A percentile compares a stretch with the other conserved stretches of the same genome.
phyloP scores from a whole-genome alignment of 352 stramenopile genomes.

The Phytophthora melonis region DNA sequence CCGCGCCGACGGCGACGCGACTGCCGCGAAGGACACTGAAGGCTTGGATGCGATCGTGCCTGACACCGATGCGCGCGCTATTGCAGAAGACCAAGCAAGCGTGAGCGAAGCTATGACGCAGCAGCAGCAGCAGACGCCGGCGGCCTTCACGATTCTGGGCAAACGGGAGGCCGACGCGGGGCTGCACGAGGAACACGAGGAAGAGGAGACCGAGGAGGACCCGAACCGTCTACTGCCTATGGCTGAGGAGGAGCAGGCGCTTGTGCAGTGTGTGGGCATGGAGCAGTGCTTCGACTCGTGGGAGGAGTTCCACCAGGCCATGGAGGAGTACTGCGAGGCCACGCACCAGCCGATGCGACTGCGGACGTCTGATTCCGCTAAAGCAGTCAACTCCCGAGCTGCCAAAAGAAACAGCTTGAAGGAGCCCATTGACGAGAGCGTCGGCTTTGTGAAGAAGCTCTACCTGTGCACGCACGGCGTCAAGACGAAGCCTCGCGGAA shows the following conservation, averaged over 20 bases:
- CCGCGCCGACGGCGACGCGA: slow-evolving; percentile 22
- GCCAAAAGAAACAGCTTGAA: slow-evolving; percentile 88
- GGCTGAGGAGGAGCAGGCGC: slow-evolving; percentile 63
- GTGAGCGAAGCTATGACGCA: slow-evolving; percentile 29
- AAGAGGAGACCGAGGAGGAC: slow-evolving; percentile 63
- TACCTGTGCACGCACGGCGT: slow-evolving; percentile 88
- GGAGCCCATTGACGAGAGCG: slow-evolving; percentile 86
- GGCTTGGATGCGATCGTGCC: slow-evolving; percentile 3
- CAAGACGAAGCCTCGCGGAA: slow-evolving; percentile 85
- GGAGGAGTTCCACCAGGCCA: slow-evolving; percentile 84
- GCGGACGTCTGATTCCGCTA: slow-evolving; percentile 83
- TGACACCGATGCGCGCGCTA: slow-evolving; percentile 11
- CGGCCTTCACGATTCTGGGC: slow-evolving; percentile 67
- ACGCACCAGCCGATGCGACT: slow-evolving; percentile 86
- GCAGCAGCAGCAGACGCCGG: slow-evolving; percentile 26
- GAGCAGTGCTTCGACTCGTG: slow-evolving; percentile 86
- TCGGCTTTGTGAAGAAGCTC: slow-evolving; percentile 88
- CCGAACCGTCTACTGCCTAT: slow-evolving; percentile 58
- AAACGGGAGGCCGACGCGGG: slow-evolving; percentile 73
- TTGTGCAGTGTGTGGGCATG: slow-evolving; percentile 76
- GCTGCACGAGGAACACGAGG: slow-evolving; percentile 59
- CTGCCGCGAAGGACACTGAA: slow-evolving; percentile 26
- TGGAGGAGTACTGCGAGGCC: slow-evolving; percentile 79
- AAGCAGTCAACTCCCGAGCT: slow-evolving; percentile 78
- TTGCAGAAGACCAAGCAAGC: slow-evolving; percentile 8